Percentiles rank a stretch among this genome's conserved stretches.
Conservation (phyloP, 148 eudicot species). For the Dysphania ambrosioides region DNA sequence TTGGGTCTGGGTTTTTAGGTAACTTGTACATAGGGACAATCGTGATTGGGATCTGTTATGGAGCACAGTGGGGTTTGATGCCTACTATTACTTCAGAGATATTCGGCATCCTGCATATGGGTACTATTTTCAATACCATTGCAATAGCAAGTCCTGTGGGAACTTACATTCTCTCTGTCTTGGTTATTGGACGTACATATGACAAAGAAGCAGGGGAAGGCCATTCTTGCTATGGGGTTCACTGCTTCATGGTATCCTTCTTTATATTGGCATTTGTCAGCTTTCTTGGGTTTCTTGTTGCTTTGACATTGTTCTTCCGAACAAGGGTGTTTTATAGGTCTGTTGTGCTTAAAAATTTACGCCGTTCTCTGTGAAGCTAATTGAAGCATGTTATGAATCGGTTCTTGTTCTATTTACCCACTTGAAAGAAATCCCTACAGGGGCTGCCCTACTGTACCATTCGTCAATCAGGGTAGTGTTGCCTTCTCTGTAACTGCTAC, state of each 20-base stretch:
- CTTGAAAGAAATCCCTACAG: background rate
- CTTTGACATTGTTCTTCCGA: constrained; percentile 52
- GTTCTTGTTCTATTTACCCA: background rate
- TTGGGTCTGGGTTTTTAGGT: constrained; percentile 75
- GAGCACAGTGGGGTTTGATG: constrained; percentile 89
- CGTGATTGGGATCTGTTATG: constrained; percentile 82
- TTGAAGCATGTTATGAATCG: background rate
- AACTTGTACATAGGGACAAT: constrained; percentile 76
- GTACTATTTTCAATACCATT: constrained; percentile 84
- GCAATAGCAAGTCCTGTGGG: constrained; percentile 81
- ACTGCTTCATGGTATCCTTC: constrained; percentile 75
- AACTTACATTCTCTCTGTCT: constrained; percentile 66
- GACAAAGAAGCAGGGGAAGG: constrained; percentile 57
- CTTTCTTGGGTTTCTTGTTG: constrained; percentile 50
- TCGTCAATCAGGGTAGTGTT: background rate
- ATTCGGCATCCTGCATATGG: constrained; percentile 77
- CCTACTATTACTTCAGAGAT: constrained; percentile 80
- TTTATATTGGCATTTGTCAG: constrained; percentile 57
- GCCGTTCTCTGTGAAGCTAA: constrained; percentile 20
- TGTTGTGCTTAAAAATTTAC: constrained; percentile 41
- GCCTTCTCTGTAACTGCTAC: background rate
- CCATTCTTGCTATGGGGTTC: constrained; percentile 57
- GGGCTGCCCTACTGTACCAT: background rate
- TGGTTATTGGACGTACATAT: constrained; percentile 72
- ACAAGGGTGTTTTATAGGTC: constrained; percentile 57